Base-by-base conservation (phyloP, 768 basidiomycete species). In the Thelephora ganbajun region DNA sequence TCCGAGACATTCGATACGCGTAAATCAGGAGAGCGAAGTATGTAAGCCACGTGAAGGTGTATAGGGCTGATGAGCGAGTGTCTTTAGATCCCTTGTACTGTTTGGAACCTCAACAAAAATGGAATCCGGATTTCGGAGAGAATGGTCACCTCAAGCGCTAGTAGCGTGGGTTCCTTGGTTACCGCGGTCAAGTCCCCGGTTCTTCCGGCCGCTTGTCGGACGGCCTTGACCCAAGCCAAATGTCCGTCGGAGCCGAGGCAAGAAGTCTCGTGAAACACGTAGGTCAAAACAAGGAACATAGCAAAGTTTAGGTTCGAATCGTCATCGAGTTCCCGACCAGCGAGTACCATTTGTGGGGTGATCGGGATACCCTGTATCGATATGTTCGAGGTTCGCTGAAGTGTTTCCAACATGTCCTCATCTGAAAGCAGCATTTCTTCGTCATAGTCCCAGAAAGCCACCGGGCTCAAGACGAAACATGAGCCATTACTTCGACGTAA, bases 11-110 rank as follows among this genome's bases (percentile, higher is more conserved):
- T 66, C 79, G 78, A 35, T 70, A 76, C 50, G 90, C 86, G 54
- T 88, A 89, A 7, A 72, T 69, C 52, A 79, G 72, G 59, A 92
- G 86, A 33, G 77, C 70, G 19, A 76, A 64, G 63, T 94, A 94
- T 16, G 87, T 80, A 23, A 84, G 55, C 59, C 81, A 87, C 44
- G 89, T 66, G 54, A 83, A 80, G 3, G 75, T 70, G 33, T 84
- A 82, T 46, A 86, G 73, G 46, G 74, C 76, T 11, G 74, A 76
- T 64, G 72, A 70, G 47, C 71, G 65, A 42, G 69, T 66, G 33
- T 59, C 64, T 46, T 64, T 64, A 26, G 72, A 70, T 45, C 61
- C 61, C 49, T 72, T 69, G 33, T 72, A 67, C 53, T 77, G 69
- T 51, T 77, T n/a, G 22, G 22, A 41, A 5, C 80, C 83, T 36